These are phyloP conservation scores for Annona squamosa DNA, from an alignment of 164 flowering plant species.

Conservation along the genomic window DNA sequence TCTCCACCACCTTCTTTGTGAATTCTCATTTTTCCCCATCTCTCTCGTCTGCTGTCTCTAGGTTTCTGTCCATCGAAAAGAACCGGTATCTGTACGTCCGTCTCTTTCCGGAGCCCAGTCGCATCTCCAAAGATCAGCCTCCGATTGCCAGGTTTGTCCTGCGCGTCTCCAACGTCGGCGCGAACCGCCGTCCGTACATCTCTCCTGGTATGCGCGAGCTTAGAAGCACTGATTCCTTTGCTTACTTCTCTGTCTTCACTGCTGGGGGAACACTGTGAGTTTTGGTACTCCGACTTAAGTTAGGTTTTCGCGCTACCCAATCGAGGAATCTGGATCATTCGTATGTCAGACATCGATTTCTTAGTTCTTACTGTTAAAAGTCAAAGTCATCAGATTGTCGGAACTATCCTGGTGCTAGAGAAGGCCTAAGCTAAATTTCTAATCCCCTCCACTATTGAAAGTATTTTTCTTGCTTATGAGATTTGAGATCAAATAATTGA, in stretches of 20 bases:
- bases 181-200: conserved; percentile 43
- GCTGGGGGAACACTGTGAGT: neutral
- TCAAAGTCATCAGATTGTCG: neutral
- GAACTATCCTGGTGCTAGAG: neutral
- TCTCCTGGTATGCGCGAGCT: conserved; percentile 44
- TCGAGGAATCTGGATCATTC: neutral
- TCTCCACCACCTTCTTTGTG: neutral
- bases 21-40: neutral
- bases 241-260: neutral
- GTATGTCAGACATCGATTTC: neutral
- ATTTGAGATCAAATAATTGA: too few relatives aligned
- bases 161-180: conserved; percentile 46
- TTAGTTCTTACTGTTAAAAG: neutral
- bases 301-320: neutral
- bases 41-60: conserved; percentile 9
- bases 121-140: conserved; percentile 69
- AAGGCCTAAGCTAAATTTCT: too few relatives aligned
- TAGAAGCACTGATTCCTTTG: neutral
- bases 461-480: neutral
- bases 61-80: conserved; percentile 81
- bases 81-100: conserved; percentile 63
- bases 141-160: conserved; percentile 72
- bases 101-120: conserved; percentile 65
- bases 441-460: neutral
- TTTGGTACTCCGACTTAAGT: neutral